Percentiles rank a stretch among this genome's conserved stretches.
phyloP scores from a whole-genome alignment of 768 basidiomycete species.

The Paxillus involutus region DNA sequence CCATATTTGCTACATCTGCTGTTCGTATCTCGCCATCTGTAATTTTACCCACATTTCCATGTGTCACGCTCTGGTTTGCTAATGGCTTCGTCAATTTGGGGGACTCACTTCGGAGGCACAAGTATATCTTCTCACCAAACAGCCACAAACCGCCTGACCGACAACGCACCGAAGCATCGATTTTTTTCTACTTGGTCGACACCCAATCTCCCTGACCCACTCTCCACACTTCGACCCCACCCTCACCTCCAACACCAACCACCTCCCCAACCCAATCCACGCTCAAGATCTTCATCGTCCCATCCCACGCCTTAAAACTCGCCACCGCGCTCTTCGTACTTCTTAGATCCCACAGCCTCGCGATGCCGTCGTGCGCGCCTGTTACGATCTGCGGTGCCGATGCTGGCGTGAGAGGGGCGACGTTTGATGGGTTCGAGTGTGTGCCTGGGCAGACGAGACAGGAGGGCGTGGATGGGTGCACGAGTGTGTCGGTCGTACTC shows the following conservation, averaged over 20 bases:
- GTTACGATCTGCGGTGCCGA: conserved; percentile 56
- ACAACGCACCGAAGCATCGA: no score
- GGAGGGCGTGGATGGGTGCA: conserved; percentile 68
- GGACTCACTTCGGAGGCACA: no score
- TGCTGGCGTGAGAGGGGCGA: not conserved
- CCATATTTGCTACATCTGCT: no score
- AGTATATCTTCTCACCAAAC: not conserved
- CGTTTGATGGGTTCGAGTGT: not conserved
- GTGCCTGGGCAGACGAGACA: conserved; percentile 42
- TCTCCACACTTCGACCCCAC: conserved; percentile 65
- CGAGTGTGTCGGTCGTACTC: conserved; percentile 42
- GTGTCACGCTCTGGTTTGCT: no score
- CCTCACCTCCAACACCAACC: conserved; percentile 62
- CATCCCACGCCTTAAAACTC: conserved; percentile 61
- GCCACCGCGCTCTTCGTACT: conserved; percentile 66
- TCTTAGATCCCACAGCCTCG: conserved; percentile 76
- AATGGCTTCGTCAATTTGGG: no score
- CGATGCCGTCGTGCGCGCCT: conserved; percentile 77
- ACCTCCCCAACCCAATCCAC: conserved; percentile 59
- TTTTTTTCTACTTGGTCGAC: conserved; percentile 5
- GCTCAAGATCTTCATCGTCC: conserved; percentile 54
- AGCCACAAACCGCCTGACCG: no score
- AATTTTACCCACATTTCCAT: no score
- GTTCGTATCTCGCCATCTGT: no score
- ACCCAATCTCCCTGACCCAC: conserved; percentile 35